Evolutionary conservation across 352 stramenopile species (phyloP).

Genomic region (Aphanomyces stellatus): DNA sequence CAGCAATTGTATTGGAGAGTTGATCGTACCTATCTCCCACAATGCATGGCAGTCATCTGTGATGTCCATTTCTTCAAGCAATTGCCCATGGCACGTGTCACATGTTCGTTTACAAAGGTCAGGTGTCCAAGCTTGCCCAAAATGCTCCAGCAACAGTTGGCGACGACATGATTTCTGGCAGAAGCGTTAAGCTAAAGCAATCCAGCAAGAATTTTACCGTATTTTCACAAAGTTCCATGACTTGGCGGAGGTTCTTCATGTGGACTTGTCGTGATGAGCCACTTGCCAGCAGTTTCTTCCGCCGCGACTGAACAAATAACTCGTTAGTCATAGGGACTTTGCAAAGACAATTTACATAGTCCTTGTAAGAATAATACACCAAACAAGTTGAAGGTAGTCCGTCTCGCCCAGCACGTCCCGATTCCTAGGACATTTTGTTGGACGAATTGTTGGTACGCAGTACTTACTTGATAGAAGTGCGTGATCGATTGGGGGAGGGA

Average conservation of each 20-base stretch:
- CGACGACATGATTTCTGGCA: conserved; percentile 7
- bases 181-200: background rate
- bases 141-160: conserved; percentile 9
- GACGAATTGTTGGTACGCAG: background rate
- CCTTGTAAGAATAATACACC: conserved; percentile 17
- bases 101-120: background rate
- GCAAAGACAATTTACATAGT: conserved; percentile 1
- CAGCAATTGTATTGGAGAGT: background rate
- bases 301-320: background rate
- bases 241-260: background rate
- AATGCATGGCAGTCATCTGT: background rate
- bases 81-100: conserved; percentile 8
- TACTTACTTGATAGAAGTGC: conserved; percentile 18
- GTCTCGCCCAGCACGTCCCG: conserved; percentile 15
- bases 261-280: background rate
- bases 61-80: background rate
- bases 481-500: conserved; percentile 13
- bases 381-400: conserved; percentile 3
- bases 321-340: background rate
- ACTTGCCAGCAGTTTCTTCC: background rate
- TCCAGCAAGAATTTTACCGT: too few species aligned
- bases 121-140: conserved; percentile 1
- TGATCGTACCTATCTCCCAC: conserved; percentile 3
- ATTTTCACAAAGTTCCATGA: conserved; percentile 18
- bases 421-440: background rate